Evolutionary conservation across 352 stramenopile genomes (phyloP), one percentile per base, ranked within the genome.

Genomic region (Pythium myriotylum): DNA sequence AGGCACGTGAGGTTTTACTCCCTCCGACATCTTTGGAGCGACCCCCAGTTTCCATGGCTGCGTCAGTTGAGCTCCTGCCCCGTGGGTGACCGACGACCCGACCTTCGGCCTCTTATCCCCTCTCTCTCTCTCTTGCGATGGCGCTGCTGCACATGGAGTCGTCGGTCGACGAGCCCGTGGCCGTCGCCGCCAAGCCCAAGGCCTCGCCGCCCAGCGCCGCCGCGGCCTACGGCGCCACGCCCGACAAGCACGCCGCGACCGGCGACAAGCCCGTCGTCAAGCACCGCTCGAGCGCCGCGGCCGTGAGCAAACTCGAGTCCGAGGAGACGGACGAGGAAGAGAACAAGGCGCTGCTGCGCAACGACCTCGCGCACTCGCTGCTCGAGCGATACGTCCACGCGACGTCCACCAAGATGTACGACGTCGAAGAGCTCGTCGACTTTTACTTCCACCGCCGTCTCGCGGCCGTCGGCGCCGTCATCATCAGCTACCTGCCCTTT

Each of bases 361-460:
- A 59, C 24, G 57, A 59, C 16, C 40, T 70, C 43, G 64, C 73
- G 43, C 65, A 85, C 66, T 70, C 65, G 9, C 49, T 92, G 23
- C 35, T 87, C 32, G 70, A 92, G 51, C 80, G 84, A 23, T 94
- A 94, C 66, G 60, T 86, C 45, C 80, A 74, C 42, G 84, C 84
- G 27, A 88, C 77, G 43, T 81, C 68, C 40, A 92, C 82, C 48
- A 94, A 94, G 67, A 92, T 94, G 84, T 94, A 92, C 70, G 84
- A 94, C 57, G 84, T 94, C 45, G 84, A 94, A 60, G 84, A 94
- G 76, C 69, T 94, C 19, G 72, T 94, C 22, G 84, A 94, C 61
- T 94, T 85, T 58, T 94, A 92, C 48, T 91, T 90, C 69, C 84
- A 94, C 59, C 80, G 84, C 23, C 82, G 84, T 6, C 70, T 94